phyloP scores from a whole-genome alignment of 2,329 filamentous ascomycete genomes.

The Penicillium janthinellum region DNA sequence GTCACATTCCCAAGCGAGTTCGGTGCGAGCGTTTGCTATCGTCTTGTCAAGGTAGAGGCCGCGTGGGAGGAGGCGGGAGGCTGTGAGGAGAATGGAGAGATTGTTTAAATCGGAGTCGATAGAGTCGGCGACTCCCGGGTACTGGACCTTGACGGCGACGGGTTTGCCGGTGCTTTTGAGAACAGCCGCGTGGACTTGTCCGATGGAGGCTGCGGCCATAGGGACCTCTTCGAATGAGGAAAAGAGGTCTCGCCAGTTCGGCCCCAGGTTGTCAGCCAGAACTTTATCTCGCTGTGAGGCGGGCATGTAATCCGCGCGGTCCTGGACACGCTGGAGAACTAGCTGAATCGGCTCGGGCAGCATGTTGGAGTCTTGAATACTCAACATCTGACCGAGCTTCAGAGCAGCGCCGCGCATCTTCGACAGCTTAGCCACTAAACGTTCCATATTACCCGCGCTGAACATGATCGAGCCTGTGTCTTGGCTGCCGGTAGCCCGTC shows the following conservation, averaged over 20 bases:
- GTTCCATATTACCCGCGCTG: slow-evolving; percentile 87
- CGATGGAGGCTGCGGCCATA: slow-evolving; percentile 93
- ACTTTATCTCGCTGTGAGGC: slow-evolving; percentile 88
- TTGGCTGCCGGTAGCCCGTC: slow-evolving; percentile 72
- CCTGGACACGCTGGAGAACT: slow-evolving; percentile 90
- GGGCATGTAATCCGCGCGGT: slow-evolving; percentile 97
- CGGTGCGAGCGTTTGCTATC: slow-evolving; percentile 88
- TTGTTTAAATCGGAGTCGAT: slow-evolving; percentile 98
- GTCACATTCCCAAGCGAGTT: slow-evolving; percentile 96
- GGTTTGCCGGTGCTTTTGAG: slow-evolving; percentile 71
- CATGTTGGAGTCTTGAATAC: slow-evolving; percentile 96
- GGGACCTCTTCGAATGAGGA: slow-evolving; percentile 84
- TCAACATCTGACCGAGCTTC: slow-evolving; percentile 97
- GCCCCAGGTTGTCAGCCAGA: slow-evolving; percentile 73
- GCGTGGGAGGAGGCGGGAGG: slow-evolving; percentile 84
- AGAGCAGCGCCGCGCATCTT: slow-evolving; percentile 96
- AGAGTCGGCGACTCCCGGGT: slow-evolving; percentile 91
- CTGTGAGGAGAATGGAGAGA: slow-evolving; percentile 83
- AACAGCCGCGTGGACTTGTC: slow-evolving; percentile 87
- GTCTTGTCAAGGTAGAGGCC: slow-evolving; percentile 96
- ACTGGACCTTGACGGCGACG: slow-evolving; percentile 96
- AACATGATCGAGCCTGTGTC: slow-evolving; percentile 76
- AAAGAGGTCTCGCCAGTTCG: slow-evolving; percentile 83
- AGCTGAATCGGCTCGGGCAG: slow-evolving; percentile 83
- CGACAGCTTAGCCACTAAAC: slow-evolving; percentile 87